Conservation (phyloP, 2,329 filamentous ascomycete genomes). For the Elsinoe batatas region DNA sequence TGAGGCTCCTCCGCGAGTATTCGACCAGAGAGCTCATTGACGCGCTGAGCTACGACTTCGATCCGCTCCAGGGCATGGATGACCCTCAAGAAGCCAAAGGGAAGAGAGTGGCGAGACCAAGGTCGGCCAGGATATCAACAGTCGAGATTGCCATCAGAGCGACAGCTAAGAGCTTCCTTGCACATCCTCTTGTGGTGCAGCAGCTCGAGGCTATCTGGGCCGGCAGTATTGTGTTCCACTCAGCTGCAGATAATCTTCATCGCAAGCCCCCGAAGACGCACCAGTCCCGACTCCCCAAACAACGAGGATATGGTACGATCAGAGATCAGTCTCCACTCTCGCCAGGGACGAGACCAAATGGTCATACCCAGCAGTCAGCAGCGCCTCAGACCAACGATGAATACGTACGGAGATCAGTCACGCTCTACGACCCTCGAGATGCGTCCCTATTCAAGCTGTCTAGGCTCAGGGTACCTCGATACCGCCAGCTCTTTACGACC, state of each 20-base stretch:
- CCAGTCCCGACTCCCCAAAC: slow-evolving; percentile 14
- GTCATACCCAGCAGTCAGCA: slow-evolving; percentile 23
- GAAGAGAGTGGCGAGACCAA: slow-evolving; percentile 32
- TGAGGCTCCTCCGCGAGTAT: slow-evolving; percentile 84
- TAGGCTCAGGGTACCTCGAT: slow-evolving; percentile 78
- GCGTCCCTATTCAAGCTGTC: slow-evolving; percentile 89
- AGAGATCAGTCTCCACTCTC: slow-evolving; percentile 17
- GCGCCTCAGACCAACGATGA: slow-evolving; percentile 21
- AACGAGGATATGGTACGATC: slow-evolving; percentile 32
- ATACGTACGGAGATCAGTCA: slow-evolving; percentile 61
- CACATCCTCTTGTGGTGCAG: slow-evolving; percentile 83
- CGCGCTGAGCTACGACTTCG: slow-evolving; percentile 88
- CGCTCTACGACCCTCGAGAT: slow-evolving; percentile 80
- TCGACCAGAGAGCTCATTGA: slow-evolving; percentile 84
- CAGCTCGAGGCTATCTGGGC: slow-evolving; percentile 98
- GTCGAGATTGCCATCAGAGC: slow-evolving; percentile 88
- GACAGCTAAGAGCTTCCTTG: slow-evolving; percentile 83
- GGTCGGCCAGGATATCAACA: slow-evolving; percentile 71
- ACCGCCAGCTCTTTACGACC: slow-evolving; percentile 82
- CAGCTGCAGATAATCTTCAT: slow-evolving; percentile 74
- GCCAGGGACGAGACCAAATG: slow-evolving; percentile 23
- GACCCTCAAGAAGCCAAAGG: slow-evolving; percentile 17
- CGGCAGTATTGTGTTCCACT: slow-evolving; percentile 89
- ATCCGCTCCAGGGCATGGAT: slow-evolving; percentile 50
- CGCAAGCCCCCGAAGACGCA: slow-evolving; percentile 41